A percentile compares a stretch with the other conserved stretches of the same genome.
phyloP scores from a whole-genome alignment of 139 green algal species.

The Ettlia oleoabundans region DNA sequence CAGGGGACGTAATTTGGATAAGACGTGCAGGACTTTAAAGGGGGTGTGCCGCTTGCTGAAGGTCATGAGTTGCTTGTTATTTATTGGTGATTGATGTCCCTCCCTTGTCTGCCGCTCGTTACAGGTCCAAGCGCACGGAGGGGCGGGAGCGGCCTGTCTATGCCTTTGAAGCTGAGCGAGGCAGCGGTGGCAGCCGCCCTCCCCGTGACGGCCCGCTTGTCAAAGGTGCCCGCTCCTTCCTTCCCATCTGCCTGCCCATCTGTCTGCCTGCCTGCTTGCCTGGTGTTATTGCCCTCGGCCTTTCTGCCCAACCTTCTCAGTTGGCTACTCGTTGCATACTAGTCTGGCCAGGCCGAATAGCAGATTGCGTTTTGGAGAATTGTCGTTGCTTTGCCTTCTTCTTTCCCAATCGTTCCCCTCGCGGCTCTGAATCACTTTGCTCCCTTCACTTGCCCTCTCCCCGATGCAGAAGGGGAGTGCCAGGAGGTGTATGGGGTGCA shows the following conservation, averaged over 20 bases:
- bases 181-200: background rate
- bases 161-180: background rate
- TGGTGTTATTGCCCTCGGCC: background rate
- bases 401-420: no score
- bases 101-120: no score
- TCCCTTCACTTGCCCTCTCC: no score
- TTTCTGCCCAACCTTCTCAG: background rate
- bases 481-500: constrained; percentile 34
- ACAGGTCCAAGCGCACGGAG: constrained; percentile 21
- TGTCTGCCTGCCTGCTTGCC: no score
- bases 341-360: background rate
- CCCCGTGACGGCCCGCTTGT: constrained; percentile 21
- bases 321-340: background rate
- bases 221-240: constrained; percentile 5
- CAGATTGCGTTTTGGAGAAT: background rate
- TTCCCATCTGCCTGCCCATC: background rate
- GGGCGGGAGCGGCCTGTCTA: constrained; percentile 17
- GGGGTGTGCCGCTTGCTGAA: no score
- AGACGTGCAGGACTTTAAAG: no score
- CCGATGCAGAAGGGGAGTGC: constrained; percentile 1
- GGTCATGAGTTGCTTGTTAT: no score
- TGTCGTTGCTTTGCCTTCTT: background rate
- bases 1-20: no score
- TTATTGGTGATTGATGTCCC: no score
- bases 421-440: no score